Percentiles rank a stretch among this genome's conserved stretches.
phyloP scores from a whole-genome alignment of 2,329 filamentous ascomycete species.

The Cladosporium sp. region DNA sequence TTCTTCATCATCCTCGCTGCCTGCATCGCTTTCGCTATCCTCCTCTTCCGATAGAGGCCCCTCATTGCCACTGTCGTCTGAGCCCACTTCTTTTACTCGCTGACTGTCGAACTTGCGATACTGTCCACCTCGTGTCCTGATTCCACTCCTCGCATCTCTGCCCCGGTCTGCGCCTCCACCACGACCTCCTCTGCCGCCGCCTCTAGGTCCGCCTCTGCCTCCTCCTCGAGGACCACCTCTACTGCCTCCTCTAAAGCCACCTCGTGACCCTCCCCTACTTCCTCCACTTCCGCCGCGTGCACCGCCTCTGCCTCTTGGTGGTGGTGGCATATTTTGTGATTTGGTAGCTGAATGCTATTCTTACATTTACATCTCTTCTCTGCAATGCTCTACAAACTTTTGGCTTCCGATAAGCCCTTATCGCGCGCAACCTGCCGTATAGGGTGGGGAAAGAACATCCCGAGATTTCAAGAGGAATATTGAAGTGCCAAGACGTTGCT shows the following conservation, averaged over 20 bases:
- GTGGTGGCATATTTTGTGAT: conserved; percentile 7
- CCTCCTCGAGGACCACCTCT: conserved; percentile 26
- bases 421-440: conserved; percentile 2
- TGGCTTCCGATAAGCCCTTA: conserved; percentile 2
- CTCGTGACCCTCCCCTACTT: conserved; percentile 24
- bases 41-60: conserved; percentile 19
- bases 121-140: conserved; percentile 32
- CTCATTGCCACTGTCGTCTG: conserved; percentile 28
- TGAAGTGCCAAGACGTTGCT: conserved; percentile 18
- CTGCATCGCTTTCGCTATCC: conserved; percentile 23
- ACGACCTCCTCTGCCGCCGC: conserved; percentile 24
- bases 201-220: conserved; percentile 30
- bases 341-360: not conserved
- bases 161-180: conserved; percentile 22
- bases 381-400: conserved; percentile 4
- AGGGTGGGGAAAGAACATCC: not conserved
- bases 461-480: not conserved
- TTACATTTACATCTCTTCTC: not conserved
- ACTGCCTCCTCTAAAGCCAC: conserved; percentile 8
- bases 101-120: conserved; percentile 39
- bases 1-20: conserved; percentile 35
- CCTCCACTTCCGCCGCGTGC: conserved; percentile 16
- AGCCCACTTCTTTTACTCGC: conserved; percentile 35
- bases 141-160: conserved; percentile 35
- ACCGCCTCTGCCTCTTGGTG: conserved; percentile 3